Conservation (phyloP, 805 yeast species). For the Pichia thaimueangensis region DNA sequence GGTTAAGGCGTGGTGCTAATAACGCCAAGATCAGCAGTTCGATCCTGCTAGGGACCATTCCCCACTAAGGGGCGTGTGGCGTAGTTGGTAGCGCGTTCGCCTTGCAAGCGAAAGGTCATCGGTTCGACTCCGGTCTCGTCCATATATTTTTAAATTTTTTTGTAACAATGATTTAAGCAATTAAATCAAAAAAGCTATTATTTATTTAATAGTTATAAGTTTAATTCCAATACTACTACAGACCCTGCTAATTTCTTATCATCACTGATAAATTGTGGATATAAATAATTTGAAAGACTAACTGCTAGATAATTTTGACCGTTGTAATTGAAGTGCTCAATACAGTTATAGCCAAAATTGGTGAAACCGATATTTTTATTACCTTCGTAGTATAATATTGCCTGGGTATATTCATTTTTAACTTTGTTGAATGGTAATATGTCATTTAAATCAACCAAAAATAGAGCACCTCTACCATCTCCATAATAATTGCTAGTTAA, state of each 20-base stretch:
- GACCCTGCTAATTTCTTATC: background rate
- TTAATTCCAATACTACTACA: background rate
- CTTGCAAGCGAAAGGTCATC: slow-evolving; percentile 76
- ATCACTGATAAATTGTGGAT: background rate
- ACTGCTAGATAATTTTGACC: slow-evolving; percentile 26
- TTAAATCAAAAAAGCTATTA: too few species aligned
- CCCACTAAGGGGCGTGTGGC: slow-evolving; percentile 56
- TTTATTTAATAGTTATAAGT: background rate
- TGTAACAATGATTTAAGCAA: too few species aligned
- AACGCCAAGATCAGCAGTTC: slow-evolving; percentile 70
- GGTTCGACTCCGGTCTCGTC: slow-evolving; percentile 76
- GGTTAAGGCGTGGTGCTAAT: slow-evolving; percentile 42
- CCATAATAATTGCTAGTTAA: slow-evolving; percentile 31
- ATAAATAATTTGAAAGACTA: slow-evolving; percentile 29
- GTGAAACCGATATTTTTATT: slow-evolving; percentile 29
- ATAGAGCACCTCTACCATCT: slow-evolving; percentile 41
- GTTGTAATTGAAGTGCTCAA: slow-evolving; percentile 26
- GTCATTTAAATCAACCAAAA: slow-evolving; percentile 27
- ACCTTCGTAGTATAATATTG: slow-evolving; percentile 18
- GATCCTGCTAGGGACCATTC: slow-evolving; percentile 80
- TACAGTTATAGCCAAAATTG: slow-evolving; percentile 37
- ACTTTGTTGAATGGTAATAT: background rate
- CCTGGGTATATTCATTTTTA: background rate
- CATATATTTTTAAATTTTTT: slow-evolving; percentile 23
- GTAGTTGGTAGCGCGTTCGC: slow-evolving; percentile 78